These are phyloP conservation scores for Closterium sp. DNA, from an alignment of 139 green algal genomes.

Conservation along the genomic window DNA sequence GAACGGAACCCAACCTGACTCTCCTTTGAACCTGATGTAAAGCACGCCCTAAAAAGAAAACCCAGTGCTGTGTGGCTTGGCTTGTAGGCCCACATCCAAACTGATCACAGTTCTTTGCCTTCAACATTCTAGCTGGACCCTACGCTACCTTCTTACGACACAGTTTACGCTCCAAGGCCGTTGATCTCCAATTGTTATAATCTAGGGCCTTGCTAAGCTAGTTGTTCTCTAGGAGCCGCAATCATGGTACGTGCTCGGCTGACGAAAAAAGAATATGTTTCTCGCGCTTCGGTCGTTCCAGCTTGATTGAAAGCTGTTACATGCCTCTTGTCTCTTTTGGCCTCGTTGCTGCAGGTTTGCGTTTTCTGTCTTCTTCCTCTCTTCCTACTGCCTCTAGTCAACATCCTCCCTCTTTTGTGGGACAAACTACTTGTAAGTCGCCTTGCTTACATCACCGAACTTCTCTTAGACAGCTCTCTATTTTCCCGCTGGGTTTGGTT, in stretches of 20 bases:
- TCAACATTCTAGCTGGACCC: neutral
- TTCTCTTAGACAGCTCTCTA: neutral
- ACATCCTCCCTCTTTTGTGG: neutral
- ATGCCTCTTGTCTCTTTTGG: neutral
- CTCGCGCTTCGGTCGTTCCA: neutral
- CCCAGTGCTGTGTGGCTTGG: too few species aligned
- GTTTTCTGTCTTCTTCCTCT: neutral
- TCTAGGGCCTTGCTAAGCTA: too few species aligned
- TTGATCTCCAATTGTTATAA: neutral
- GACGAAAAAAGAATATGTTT: too few species aligned
- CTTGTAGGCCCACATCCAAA: too few species aligned
- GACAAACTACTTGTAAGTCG: neutral
- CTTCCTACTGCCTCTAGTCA: neutral
- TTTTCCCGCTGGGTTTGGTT: too few species aligned
- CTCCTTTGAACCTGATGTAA: too few species aligned
- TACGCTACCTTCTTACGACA: neutral
- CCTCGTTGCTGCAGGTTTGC: neutral
- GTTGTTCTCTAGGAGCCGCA: neutral
- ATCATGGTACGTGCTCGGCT: neutral
- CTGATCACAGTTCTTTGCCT: neutral
- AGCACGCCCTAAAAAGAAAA: too few species aligned
- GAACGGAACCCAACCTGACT: too few species aligned
- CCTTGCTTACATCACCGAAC: neutral
- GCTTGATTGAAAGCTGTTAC: neutral
- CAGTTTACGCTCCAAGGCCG: neutral